A percentile compares a stretch with the other conserved stretches of the same genome.
Evolutionary conservation across 75 land plant species (phyloP).

Genomic region (Selaginella moellendorffii): DNA sequence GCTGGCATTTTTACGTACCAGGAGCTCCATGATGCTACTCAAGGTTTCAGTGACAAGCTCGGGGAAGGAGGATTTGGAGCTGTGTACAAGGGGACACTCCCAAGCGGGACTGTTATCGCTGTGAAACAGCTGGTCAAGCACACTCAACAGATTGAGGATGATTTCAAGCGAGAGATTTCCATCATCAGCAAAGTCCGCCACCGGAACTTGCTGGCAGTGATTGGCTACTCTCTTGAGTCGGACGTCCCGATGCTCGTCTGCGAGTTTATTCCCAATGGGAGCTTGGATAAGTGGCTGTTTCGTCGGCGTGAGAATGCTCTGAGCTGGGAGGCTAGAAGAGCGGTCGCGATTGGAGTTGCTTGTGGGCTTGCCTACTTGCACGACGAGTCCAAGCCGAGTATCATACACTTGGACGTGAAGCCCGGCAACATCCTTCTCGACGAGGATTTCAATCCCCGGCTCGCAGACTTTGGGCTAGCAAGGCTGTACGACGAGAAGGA

Average conservation of each 20-base stretch:
- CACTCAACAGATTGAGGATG: background rate
- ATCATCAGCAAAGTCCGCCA: background rate
- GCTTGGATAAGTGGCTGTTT: background rate
- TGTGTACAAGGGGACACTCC: background rate
- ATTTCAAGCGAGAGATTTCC: background rate
- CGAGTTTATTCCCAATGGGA: background rate
- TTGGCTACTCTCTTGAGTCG: background rate
- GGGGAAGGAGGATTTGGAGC: background rate
- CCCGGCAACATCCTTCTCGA: background rate
- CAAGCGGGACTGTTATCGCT: background rate
- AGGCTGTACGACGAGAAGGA: background rate
- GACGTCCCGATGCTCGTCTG: background rate
- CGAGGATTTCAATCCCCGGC: background rate
- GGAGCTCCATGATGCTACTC: background rate
- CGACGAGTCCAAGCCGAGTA: background rate
- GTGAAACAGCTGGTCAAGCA: background rate
- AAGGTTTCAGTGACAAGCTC: background rate
- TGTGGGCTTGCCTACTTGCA: background rate
- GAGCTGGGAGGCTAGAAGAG: background rate
- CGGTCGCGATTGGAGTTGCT: background rate
- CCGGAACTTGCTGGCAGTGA: background rate
- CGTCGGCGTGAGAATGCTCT: background rate
- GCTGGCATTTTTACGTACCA: background rate
- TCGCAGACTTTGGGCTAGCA: background rate
- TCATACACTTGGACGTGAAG: background rate